Conservation (phyloP, 495 filamentous ascomycete genomes). For the Schizothecium vesticola region DNA sequence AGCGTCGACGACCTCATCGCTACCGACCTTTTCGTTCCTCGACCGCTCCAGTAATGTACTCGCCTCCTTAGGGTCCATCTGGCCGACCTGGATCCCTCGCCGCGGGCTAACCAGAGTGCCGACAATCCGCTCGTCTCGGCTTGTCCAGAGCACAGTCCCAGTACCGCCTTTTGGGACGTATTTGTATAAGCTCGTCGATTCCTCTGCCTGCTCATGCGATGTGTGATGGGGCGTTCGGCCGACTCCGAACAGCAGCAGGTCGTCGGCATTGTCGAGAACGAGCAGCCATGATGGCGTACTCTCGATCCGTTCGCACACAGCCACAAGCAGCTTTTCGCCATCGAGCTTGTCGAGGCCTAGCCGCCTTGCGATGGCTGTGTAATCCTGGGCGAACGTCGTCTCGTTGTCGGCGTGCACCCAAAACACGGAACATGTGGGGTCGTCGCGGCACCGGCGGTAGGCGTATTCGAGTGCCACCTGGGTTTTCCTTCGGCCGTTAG, state of each 20-base stretch:
- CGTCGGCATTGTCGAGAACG: conserved; percentile 36
- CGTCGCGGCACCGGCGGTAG: conserved; percentile 20
- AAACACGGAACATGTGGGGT: conserved; percentile 24
- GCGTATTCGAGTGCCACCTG: conserved; percentile 26
- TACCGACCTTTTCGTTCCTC: not conserved
- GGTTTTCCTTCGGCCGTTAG: conserved; percentile 19
- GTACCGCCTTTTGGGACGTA: conserved; percentile 11
- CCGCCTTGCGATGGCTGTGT: conserved; percentile 22
- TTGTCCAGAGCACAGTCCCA: conserved; percentile 29
- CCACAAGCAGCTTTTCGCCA: conserved; percentile 7
- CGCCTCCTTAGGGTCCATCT: conserved; percentile 16
- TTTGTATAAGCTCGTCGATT: conserved; percentile 4
- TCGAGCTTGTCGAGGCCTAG: conserved; percentile 13
- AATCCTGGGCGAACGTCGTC: conserved; percentile 26
- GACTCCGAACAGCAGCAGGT: conserved; percentile 23
- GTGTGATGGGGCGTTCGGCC: not conserved
- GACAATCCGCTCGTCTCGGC: conserved; percentile 22
- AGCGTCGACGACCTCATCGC: conserved; percentile 10
- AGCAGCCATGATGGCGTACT: conserved; percentile 28
- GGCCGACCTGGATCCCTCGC: conserved; percentile 9
- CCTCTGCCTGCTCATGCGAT: not conserved
- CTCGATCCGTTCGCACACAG: conserved; percentile 15
- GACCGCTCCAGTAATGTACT: conserved; percentile 7
- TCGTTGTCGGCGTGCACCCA: conserved; percentile 30
- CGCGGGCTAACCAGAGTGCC: conserved; percentile 10